Evolutionary conservation across 805 yeast genomes (phyloP), one percentile per base, ranked within the genome.

Genomic region (Starmera pachycereana): DNA sequence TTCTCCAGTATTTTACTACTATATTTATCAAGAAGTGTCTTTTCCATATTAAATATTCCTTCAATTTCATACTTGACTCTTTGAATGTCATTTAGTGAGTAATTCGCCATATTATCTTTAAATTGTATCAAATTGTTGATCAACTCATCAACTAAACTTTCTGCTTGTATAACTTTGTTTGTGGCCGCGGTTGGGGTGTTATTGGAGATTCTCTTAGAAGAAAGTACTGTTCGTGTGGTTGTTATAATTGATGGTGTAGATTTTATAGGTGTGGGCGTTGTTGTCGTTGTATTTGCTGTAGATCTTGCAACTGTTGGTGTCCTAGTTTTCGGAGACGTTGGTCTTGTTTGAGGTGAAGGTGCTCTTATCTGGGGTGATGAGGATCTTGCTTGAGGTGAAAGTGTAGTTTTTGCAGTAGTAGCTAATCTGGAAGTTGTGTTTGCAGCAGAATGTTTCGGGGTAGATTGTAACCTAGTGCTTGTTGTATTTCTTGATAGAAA

Each of bases 1-100:
- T 22, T 22, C 6, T 22, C 27, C 27, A 22, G 9, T 8, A 22
- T 6, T 22, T 22, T 6, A 8, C 27, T 22, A 47, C 71, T 69
- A 44, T 68, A 70, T 25, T 44, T 56, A 33, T 63, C 63, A 32
- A 71, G 48, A 8, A 68, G 29, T 31, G 56, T 54, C 12, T 46
- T 43, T 29, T 52, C 59, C 14, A 40, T 47, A 25, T 44, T 45
- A 44, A 54, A 52, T 12, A 52, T 41, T 3, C 33, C 35, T 12
- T 47, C 36, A 10, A 59, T 28, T 33, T 51, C 56, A 8, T 42
- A 46, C 39, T 62, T 44, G 4, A 57, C 56, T 3, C 32, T n/a
- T 19, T 34, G 34, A 7, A 60, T 42, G 4, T 46, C 50, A 8
- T 45, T 43, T 28, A 45, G 43, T 4, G 58, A 44, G 32, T 52